phyloP scores from a whole-genome alignment of 306 rosid genomes.

The Albizia julibrissin region DNA sequence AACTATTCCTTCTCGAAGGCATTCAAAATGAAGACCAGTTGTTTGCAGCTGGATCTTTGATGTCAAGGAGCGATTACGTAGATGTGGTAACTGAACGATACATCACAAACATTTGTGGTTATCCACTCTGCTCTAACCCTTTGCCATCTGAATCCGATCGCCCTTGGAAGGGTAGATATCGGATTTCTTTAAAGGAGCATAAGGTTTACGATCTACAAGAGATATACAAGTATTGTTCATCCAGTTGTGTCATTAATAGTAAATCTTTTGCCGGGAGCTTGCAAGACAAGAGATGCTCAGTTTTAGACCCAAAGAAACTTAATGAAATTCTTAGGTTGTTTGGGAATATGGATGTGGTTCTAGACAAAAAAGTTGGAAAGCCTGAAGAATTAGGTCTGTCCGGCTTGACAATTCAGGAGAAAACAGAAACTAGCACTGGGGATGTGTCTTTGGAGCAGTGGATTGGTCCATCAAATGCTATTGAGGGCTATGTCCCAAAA shows the following conservation, averaged over 20 bases:
- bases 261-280: constrained; percentile 62
- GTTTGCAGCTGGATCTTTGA: constrained; percentile 74
- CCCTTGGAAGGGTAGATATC: constrained; percentile 66
- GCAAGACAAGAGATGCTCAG: constrained; percentile 63
- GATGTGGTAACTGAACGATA: constrained; percentile 88
- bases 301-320: constrained; percentile 55
- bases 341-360: constrained; percentile 44
- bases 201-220: constrained; percentile 79
- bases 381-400: constrained; percentile 59
- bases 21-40: constrained; percentile 62
- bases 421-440: constrained; percentile 44
- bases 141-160: constrained; percentile 60
- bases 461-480: constrained; percentile 92
- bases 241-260: constrained; percentile 66
- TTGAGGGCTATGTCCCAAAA: constrained; percentile 89
- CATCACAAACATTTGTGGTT: constrained; percentile 65
- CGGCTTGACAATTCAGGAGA: constrained; percentile 69
- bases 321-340: constrained; percentile 53
- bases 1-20: constrained; percentile 74
- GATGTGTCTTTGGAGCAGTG: constrained; percentile 62
- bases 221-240: constrained; percentile 78
- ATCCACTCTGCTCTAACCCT: constrained; percentile 50
- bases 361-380: constrained; percentile 44
- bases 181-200: constrained; percentile 81
- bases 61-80: constrained; percentile 77